phyloP scores from a whole-genome alignment of 805 yeast genomes.

The Candida maris region DNA sequence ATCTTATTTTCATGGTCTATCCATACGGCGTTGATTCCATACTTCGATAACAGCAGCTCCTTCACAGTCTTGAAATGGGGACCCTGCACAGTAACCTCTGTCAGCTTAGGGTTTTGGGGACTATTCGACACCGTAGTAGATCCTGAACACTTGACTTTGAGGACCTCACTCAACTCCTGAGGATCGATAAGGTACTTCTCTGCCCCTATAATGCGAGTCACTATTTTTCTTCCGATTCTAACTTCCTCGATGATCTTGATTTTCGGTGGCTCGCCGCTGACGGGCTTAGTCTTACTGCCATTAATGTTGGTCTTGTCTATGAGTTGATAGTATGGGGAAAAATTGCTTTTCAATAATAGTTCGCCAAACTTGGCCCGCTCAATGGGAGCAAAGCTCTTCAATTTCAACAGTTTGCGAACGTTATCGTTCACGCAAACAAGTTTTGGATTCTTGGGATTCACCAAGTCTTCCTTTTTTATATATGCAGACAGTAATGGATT shows the following conservation, averaged over 20 bases:
- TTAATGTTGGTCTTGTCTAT: constrained; percentile 37
- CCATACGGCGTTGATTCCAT: constrained; percentile 65
- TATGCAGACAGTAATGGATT: constrained; percentile 52
- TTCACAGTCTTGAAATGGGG: constrained; percentile 66
- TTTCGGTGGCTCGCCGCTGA: constrained; percentile 66
- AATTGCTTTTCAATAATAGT: constrained; percentile 38
- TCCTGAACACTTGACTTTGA: constrained; percentile 83
- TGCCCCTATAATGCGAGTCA: constrained; percentile 69
- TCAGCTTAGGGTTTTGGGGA: constrained; percentile 47
- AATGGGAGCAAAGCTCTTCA: constrained; percentile 11
- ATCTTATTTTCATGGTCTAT: constrained; percentile 62
- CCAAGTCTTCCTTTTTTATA: constrained; percentile 49
- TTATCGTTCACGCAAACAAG: constrained; percentile 52
- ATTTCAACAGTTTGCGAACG: constrained; percentile 21
- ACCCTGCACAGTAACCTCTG: constrained; percentile 87
- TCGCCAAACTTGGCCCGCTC: constrained; percentile 44
- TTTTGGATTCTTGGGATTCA: constrained; percentile 49
- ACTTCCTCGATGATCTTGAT: constrained; percentile 66
- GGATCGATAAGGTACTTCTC: constrained; percentile 67
- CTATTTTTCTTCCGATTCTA: constrained; percentile 75
- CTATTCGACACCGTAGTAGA: constrained; percentile 72
- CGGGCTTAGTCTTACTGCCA: constrained; percentile 31
- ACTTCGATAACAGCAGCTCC: constrained; percentile 51
- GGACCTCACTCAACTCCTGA: constrained; percentile 58
- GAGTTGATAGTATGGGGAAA: constrained; percentile 49